Conservation (phyloP, 2,329 filamentous ascomycete species). For the Eutypa lata region DNA sequence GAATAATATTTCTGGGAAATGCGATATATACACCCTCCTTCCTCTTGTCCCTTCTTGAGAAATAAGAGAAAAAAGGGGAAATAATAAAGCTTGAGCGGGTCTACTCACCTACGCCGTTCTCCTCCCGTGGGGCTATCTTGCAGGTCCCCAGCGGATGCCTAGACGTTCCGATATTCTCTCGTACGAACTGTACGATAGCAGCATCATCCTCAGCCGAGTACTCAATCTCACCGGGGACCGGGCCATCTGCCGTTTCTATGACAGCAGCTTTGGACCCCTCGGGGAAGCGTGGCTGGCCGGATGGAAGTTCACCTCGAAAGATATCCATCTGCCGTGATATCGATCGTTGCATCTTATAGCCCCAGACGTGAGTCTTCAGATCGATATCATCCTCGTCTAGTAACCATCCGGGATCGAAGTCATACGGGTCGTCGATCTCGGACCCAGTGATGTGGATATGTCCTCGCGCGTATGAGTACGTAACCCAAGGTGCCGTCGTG, state of each 20-base stretch:
- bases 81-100: no score
- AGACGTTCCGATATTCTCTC: constrained; percentile 30
- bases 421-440: constrained; percentile 37
- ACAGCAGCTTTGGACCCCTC: constrained; percentile 35
- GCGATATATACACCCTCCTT: no score
- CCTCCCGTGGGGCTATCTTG: constrained; percentile 32
- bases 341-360: constrained; percentile 64
- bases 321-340: constrained; percentile 52
- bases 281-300: constrained; percentile 43
- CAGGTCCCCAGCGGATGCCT: constrained; percentile 37
- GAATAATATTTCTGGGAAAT: no score
- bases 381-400: constrained; percentile 47
- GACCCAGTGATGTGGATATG: constrained; percentile 55
- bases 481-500: constrained; percentile 48
- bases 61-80: no score
- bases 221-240: constrained; percentile 36
- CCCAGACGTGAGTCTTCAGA: constrained; percentile 56
- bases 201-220: constrained; percentile 42
- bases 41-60: no score
- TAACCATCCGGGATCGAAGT: constrained; percentile 59
- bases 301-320: constrained; percentile 44
- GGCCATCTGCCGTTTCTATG: constrained; percentile 23
- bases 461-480: constrained; percentile 59
- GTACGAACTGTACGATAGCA: constrained; percentile 36
- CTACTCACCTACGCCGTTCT: constrained; percentile 26